These are phyloP conservation scores for Beauveria scarabaeidicola DNA, from an alignment of 2,329 filamentous ascomycete species.

Conservation along the genomic window DNA sequence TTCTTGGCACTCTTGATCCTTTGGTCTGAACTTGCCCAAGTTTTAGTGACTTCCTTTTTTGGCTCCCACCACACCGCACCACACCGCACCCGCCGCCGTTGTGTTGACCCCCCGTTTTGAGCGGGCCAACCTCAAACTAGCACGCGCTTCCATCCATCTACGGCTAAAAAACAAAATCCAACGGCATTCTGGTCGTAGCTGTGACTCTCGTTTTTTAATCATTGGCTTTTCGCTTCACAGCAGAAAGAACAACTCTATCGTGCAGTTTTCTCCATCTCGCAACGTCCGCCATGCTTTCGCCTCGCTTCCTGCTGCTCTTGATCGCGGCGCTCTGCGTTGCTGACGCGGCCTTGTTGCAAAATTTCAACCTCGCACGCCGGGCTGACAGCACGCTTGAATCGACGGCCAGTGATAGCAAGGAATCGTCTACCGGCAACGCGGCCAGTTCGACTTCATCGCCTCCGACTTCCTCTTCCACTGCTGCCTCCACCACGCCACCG, in stretches of 20 bases:
- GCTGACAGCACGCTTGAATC: conserved; percentile 12
- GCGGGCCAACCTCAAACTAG: not conserved
- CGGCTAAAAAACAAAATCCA: not conserved
- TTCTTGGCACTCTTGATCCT: not conserved
- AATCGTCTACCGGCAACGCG: not conserved
- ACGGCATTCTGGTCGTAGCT: not conserved
- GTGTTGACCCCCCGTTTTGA: not conserved
- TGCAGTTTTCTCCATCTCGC: not conserved
- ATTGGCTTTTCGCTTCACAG: not conserved
- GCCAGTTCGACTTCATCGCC: not conserved
- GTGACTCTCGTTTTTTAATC: not conserved
- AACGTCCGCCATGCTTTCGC: conserved; percentile 31
- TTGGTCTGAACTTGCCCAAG: not conserved
- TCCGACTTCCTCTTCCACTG: not conserved
- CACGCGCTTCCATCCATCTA: not conserved
- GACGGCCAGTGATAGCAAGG: conserved; percentile 9
- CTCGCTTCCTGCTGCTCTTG: conserved; percentile 38
- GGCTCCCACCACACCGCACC: not conserved
- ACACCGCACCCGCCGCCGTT: not conserved
- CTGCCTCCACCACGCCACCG: not conserved
- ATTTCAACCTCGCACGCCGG: conserved; percentile 15
- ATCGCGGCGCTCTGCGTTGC: conserved; percentile 40
- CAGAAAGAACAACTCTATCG: not conserved
- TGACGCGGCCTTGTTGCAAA: conserved; percentile 31
- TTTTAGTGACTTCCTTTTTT: not conserved